A percentile compares a stretch with the other conserved stretches of the same genome.
phyloP scores from a whole-genome alignment of 345 rosid species.

The Eucalyptus erythrocorys region DNA sequence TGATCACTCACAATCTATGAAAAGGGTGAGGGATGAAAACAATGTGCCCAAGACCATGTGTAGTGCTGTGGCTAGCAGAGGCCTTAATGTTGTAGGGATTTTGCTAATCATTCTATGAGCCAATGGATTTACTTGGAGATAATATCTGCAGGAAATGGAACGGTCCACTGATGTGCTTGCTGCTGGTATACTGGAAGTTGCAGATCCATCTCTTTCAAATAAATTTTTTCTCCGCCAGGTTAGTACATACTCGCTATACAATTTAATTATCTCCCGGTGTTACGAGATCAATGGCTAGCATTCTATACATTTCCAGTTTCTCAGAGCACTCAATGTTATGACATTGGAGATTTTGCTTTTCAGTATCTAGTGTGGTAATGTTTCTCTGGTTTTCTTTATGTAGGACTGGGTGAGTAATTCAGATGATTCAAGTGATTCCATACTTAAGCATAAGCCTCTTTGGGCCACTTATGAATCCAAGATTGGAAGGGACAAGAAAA shows the following conservation, averaged over 20 bases:
- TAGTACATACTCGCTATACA: not conserved
- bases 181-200: slow-evolving; percentile 92
- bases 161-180: slow-evolving; percentile 96
- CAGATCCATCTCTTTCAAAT: slow-evolving; percentile 90
- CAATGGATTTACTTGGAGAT: not conserved
- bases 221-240: slow-evolving; percentile 95
- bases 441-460: slow-evolving; percentile 87
- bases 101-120: not conserved
- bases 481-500: slow-evolving; percentile 45
- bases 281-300: not conserved
- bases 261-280: not conserved
- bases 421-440: slow-evolving; percentile 63
- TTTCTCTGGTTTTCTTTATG: slow-evolving; percentile 1
- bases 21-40: not conserved
- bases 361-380: not conserved
- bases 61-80: not conserved
- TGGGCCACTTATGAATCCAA: slow-evolving; percentile 67
- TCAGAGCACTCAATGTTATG: not conserved
- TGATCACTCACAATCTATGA: not conserved
- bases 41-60: not conserved
- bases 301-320: not conserved
- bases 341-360: not conserved
- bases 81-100: not conserved
- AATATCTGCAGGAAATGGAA: slow-evolving; percentile 79
- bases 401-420: slow-evolving; percentile 85